A percentile compares a stretch with the other conserved stretches of the same genome.
Evolutionary conservation across 163 green algal species (phyloP).

Genomic region (Chlamydomonas reinhardtii): DNA sequence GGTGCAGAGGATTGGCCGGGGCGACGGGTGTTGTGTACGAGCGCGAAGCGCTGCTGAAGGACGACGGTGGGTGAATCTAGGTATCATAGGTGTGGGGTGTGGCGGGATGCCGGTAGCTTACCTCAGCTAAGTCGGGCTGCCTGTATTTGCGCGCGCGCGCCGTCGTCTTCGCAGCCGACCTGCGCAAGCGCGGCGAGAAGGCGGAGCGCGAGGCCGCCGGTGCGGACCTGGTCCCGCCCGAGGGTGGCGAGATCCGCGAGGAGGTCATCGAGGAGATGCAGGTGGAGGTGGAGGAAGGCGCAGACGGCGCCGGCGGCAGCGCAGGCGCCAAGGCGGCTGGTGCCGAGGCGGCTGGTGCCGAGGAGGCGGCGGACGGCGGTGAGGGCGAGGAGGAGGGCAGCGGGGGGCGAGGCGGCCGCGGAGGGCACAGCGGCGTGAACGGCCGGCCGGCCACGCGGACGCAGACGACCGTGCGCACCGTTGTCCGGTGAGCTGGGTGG

Average conservation of each 20-base stretch:
- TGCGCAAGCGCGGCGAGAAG: slow-evolving; percentile 2
- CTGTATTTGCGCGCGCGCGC: no score
- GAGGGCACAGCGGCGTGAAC: background rate
- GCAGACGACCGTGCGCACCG: background rate
- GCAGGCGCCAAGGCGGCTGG: no score
- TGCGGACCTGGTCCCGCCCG: background rate
- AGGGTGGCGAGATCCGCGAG: slow-evolving; percentile 24
- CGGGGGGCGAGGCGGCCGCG: no score
- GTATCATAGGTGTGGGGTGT: no score
- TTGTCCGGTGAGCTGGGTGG: background rate
- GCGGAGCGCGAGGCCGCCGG: background rate
- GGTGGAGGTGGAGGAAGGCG: background rate
- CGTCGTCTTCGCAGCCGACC: background rate
- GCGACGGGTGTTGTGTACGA: no score
- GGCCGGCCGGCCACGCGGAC: background rate
- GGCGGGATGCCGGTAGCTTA: no score
- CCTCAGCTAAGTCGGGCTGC: no score
- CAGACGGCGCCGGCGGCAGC: background rate
- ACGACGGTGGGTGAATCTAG: no score
- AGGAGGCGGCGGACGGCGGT: background rate
- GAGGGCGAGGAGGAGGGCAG: background rate
- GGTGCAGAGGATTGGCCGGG: no score
- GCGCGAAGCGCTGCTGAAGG: no score
- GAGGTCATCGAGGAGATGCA: slow-evolving; percentile 24
- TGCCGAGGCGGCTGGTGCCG: background rate